phyloP scores from a whole-genome alignment of 805 yeast species.

The Candida arabinofermentans region DNA sequence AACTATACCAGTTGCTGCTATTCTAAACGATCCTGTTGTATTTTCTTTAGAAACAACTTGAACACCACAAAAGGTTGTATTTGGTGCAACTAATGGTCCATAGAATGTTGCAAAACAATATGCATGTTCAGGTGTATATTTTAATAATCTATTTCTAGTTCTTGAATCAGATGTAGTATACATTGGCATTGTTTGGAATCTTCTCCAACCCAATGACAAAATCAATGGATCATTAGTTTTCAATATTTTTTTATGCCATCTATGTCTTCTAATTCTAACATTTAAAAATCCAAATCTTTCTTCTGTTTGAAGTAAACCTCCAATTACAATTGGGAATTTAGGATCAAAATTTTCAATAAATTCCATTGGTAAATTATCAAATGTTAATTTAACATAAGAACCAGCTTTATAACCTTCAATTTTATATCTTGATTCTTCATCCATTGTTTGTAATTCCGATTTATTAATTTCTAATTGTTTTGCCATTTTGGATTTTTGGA shows the following conservation, averaged over 20 bases:
- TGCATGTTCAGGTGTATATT: conserved; percentile 97
- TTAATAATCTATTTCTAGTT: conserved; percentile 96
- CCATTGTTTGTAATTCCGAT: conserved; percentile 70
- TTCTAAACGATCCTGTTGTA: conserved; percentile 87
- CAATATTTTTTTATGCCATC: conserved; percentile 97
- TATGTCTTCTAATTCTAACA: conserved; percentile 92
- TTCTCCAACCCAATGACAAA: conserved; percentile 93
- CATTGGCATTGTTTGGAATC: conserved; percentile 94
- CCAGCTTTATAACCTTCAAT: conserved; percentile 95
- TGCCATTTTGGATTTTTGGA: conserved; percentile 94
- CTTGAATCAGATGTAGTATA: conserved; percentile 96
- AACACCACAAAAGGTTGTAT: conserved; percentile 95
- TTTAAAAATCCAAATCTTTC: conserved; percentile 89
- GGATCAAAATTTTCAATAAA: conserved; percentile 86
- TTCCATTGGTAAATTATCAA: conserved; percentile 83
- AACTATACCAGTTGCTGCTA: conserved; percentile 95
- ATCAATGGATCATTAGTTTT: conserved; percentile 95
- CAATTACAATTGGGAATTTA: conserved; percentile 77
- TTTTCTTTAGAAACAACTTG: conserved; percentile 80
- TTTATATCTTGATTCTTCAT: conserved; percentile 65
- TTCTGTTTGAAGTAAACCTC: conserved; percentile 88
- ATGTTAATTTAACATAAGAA: conserved; percentile 84
- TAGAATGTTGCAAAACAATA: conserved; percentile 94
- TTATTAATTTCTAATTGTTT: conserved; percentile 93
- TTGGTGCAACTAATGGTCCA: conserved; percentile 96